Base-by-base conservation (phyloP, 1,284 basidiomycete species). In the Apiotrichum akiyoshidainum region DNA sequence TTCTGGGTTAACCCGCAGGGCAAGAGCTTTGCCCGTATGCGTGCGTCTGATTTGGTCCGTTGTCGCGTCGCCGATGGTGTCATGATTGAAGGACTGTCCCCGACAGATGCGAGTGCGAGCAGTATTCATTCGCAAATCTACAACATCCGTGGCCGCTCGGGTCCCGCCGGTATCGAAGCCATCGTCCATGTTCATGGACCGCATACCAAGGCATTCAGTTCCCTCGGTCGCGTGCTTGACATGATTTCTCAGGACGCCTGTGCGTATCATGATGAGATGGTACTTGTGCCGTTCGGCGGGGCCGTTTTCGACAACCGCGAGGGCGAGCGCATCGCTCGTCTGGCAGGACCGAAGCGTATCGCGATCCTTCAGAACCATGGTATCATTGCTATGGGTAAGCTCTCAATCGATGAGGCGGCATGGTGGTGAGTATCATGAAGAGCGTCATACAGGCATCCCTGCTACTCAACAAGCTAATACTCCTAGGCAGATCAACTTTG, bases 1-100 rank as follows among this genome's bases (percentile, higher is more conserved):
- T 75, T 74, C 66, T 75, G 71, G 71, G 71, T 75, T 19, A 74
- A 74, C 59, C 69, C 72, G 12, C 69, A 72, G 44, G 72, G 70
- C 45, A 68, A 68, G 57, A 68, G 65, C 5, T 74, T 74, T 57
- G 67, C 66, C 16, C 60, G 63, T n/a, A 74, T 74, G 72, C 63
- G 65, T 21, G 54, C 58, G 26, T 67, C 64, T 5, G 70, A 75
- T 53, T 61, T 75, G 5, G 67, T 75, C 5, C 65, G 72, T 31
- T 64, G 65, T 39, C 54, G 61, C 10, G 59, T 66, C 6, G 51
- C 42, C n/a, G 70, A 71, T 48, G 71, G 71, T 2, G 41, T 31
- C 14, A 67, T 73, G 61, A 56, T 74, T 17, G 70, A 75, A 53
- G 72, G 71, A 12, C 9, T 34, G n/a, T 46, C 57, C 14, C 69